phyloP scores from a whole-genome alignment of 1,139 yeast species.

The Pichia inconspicua region DNA sequence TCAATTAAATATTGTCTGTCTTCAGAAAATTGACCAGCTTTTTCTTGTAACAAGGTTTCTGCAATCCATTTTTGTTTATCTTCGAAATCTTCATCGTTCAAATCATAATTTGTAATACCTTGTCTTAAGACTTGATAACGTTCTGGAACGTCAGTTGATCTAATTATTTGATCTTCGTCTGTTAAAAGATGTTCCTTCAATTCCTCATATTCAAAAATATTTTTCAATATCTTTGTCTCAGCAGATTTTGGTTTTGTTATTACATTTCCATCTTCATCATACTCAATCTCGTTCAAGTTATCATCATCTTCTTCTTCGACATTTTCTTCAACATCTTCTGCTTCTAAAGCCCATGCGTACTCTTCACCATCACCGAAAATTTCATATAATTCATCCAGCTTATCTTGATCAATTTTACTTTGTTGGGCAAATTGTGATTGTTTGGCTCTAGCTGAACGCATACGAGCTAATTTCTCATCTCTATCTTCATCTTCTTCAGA shows the following conservation, averaged over 20 bases:
- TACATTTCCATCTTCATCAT: constrained; percentile 39
- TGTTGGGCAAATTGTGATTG: constrained; percentile 24
- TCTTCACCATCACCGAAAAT: constrained; percentile 97
- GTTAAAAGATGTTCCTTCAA: constrained; percentile 85
- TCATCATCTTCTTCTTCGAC: constrained; percentile 32
- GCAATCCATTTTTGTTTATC: constrained; percentile 78
- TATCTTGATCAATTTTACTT: constrained; percentile 70
- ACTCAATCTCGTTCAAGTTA: constrained; percentile 35
- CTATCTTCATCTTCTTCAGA: constrained; percentile 74
- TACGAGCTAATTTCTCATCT: constrained; percentile 33
- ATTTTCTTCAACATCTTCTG: constrained; percentile 58
- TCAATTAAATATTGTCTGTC: constrained; percentile 34
- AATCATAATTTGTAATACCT: constrained; percentile 54
- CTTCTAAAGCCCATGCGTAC: constrained; percentile 96
- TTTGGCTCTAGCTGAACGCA: constrained; percentile 28
- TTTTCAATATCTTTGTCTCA: constrained; percentile 47
- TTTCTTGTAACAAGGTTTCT: constrained; percentile 47
- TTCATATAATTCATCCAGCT: constrained; percentile 85
- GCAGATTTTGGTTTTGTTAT: constrained; percentile 39
- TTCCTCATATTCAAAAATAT: constrained; percentile 92
- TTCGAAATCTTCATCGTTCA: constrained; percentile 59
- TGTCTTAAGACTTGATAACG: constrained; percentile 75
- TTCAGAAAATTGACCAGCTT: constrained; percentile 31
- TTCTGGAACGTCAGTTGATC: constrained; percentile 87
- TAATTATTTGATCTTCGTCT: constrained; percentile 81